phyloP scores from a whole-genome alignment of 1,139 yeast species.

The Pichia norvegensis region DNA sequence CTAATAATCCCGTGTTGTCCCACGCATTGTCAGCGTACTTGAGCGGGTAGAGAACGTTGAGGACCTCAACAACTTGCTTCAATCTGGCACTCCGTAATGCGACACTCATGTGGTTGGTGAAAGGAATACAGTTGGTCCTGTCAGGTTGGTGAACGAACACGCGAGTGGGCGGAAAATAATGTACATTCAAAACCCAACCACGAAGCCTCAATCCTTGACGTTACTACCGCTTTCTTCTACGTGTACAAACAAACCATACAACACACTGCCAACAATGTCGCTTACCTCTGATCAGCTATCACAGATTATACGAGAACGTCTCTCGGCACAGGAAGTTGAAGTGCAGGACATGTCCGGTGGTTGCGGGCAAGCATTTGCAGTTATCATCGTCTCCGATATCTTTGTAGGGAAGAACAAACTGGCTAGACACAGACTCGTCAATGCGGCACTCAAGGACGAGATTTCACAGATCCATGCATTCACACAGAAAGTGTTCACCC shows the following conservation, averaged over 20 bases:
- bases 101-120: not conserved
- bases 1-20: conserved; percentile 89
- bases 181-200: too few species aligned
- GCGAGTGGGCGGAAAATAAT: too few species aligned
- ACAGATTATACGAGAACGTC: conserved; percentile 40
- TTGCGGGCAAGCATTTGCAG: conserved; percentile 83
- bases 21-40: conserved; percentile 67
- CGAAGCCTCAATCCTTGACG: too few species aligned
- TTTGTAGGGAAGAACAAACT: conserved; percentile 80
- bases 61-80: not conserved
- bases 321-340: conserved; percentile 47
- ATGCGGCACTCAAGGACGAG: conserved; percentile 69
- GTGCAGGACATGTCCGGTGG: conserved; percentile 75
- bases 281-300: conserved; percentile 40
- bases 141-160: too few species aligned
- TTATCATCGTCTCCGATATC: conserved; percentile 69
- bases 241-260: not conserved
- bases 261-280: not conserved
- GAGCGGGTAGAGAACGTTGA: conserved; percentile 37
- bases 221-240: not conserved
- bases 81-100: conserved; percentile 5
- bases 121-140: too few species aligned
- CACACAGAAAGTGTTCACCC: conserved; percentile 78
- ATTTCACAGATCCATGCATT: conserved; percentile 87
- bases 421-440: conserved; percentile 80